Evolutionary conservation across 768 basidiomycete species (phyloP), one percentile per base, ranked within the genome.

Genomic region (Tricholoma hemisulphureum): DNA sequence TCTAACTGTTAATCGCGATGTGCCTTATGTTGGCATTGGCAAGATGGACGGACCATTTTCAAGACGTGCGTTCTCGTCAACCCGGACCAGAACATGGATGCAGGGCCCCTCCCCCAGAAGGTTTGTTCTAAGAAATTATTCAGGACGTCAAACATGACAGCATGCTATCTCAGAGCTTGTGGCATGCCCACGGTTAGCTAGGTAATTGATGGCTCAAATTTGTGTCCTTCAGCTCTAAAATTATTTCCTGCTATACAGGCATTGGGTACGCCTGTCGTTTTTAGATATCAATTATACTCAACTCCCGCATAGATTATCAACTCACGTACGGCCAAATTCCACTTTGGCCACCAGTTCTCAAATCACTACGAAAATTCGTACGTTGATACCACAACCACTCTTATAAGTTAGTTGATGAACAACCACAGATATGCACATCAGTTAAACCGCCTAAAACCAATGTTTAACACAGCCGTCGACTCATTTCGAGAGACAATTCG

Each of bases 41-140:
- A 56, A 87, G 87, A 64, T 90, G 87, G 87, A 73, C 72, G 29
- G 86, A 89, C 63, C 79, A 88, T 64, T 90, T 90, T 64, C 70
- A 83, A 62, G 77, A 82, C 58, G 73, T 87, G 13, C 74, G 76
- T 8, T 51, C 63, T 9, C 73, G 73, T 11, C 81, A 88, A 62
- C 84, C 82, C 16, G 86, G 86, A 23, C 86, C 86, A 26, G 80
- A 89, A 65, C 85, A 83, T 18, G 83, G 79, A 7, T 90, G 88
- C 59, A 70, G 67, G 56, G 71, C 83, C 3, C 87, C 88, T 41
- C 85, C 84, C 14, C 79, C 86, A 7, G 75, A 87, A 71, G 86
- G 87, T 87, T 61, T 54, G 69, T 32, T 35, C 20, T 9, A 34
- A 43, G 41, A 20, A 24, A 8, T 26, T 31, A 43, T 28, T 34